phyloP scores from a whole-genome alignment of 306 rosid genomes.

The Spatholobus suberectus region DNA sequence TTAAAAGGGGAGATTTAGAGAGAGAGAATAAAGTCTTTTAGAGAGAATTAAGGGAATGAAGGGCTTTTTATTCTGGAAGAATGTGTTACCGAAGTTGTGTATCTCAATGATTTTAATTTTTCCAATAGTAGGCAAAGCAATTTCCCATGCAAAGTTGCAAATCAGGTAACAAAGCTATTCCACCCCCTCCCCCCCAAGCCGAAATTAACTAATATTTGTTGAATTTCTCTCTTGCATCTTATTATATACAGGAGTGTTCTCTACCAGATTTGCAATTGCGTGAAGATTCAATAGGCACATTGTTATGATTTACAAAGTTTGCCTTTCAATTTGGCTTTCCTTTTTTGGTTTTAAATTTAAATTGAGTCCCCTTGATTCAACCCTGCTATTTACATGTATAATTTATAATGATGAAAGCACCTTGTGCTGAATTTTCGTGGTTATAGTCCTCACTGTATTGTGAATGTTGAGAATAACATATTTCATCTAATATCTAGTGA shows the following conservation, averaged over 20 bases:
- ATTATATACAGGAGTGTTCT: slow-evolving; percentile 38
- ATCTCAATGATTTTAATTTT: no score
- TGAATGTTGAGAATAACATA: not conserved
- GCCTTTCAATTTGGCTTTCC: slow-evolving; percentile 31
- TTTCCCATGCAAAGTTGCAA: slow-evolving; percentile 9
- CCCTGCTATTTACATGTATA: slow-evolving; percentile 25
- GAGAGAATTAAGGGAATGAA: no score
- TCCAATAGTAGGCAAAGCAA: not conserved
- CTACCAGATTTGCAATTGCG: slow-evolving; percentile 15
- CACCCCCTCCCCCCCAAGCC: not conserved
- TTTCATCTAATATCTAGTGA: slow-evolving; percentile 10
- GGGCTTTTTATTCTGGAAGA: no score
- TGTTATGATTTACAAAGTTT: slow-evolving; percentile 34
- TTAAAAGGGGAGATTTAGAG: no score
- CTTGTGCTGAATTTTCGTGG: not conserved
- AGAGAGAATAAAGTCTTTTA: no score
- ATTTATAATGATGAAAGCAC: not conserved
- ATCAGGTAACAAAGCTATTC: not conserved
- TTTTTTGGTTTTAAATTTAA: slow-evolving; percentile 6
- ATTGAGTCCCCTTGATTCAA: slow-evolving; percentile 8
- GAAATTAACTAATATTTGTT: not conserved
- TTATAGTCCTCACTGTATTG: slow-evolving; percentile 23
- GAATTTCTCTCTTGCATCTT: slow-evolving; percentile 19
- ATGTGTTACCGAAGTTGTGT: no score
- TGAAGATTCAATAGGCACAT: slow-evolving; percentile 35